Evolutionary conservation across 805 yeast genomes (phyloP), one percentile per base, ranked within the genome.

Genomic region (Zygosaccharomyces pseudorouxii): DNA sequence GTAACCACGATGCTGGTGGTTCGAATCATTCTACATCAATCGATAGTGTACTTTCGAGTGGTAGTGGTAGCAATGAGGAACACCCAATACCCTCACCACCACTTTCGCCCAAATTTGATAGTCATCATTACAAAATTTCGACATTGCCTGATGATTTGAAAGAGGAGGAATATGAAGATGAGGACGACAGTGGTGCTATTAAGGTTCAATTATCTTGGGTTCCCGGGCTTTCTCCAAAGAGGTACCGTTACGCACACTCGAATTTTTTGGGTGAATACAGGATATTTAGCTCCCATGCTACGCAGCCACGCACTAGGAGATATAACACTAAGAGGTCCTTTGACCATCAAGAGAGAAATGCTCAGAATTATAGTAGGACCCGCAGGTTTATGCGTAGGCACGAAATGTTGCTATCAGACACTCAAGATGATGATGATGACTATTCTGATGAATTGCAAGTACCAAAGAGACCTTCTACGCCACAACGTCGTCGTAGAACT

Each of bases 41-140:
- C 14, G 44, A 40, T 16, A 14, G 36, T 7, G 18, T 40, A 5
- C 44, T 40, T 23, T 29, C 44, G 3, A 31, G 20, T 31, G 36
- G 22, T 7, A 31, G 7, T 31, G 36, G 36, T 9, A 31, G 20
- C 10, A 31, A 31, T 19, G 63, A 58, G 25, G 66, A 58, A 27
- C 55, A 52, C n/a, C 46, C 55, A 27, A 62, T 64, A 7, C 68
- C 65, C 1, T 65, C 69, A 12, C 69, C 69, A 9, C 69, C 69
- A 3, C 49, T 64, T 38, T 65, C 69, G 4, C 69, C 69, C 28
- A 60, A 56, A 38, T 30, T 50, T 40, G 49, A 45, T 12, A n/a
- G 27, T 7, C 25, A 12, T n/a, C 4, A 37, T 29, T 19, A 22
- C 31, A n/a, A 14, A 29, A 27, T 23, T 41, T 28, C 23, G 19